Conservation (phyloP, 768 basidiomycete genomes). For the Boletus edulis region DNA sequence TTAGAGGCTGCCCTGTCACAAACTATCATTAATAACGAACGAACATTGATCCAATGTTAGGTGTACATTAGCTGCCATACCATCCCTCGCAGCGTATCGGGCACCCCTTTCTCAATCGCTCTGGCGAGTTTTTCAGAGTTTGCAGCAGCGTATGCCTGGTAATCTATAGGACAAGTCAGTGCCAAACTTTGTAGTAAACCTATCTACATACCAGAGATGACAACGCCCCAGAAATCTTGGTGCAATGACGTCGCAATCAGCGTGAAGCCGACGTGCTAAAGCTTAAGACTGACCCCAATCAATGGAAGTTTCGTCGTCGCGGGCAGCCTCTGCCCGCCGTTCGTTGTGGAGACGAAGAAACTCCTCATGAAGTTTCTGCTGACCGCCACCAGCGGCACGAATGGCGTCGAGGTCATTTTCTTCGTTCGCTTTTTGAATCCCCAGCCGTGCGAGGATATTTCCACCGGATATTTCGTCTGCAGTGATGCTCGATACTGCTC, state of each 20-base stretch:
- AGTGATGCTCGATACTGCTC: conserved; percentile 59
- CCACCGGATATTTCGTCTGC: conserved; percentile 39
- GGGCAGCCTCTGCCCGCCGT: conserved; percentile 40
- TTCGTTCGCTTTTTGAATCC: conserved; percentile 44
- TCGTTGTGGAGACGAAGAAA: conserved; percentile 66
- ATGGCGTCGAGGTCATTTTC: conserved; percentile 36
- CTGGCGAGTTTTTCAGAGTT: conserved; percentile 75
- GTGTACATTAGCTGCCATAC: conserved; percentile 93
- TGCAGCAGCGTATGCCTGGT: conserved; percentile 81
- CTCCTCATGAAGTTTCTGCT: conserved; percentile 72
- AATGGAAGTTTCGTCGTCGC: conserved; percentile 45
- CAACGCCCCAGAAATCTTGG: conserved; percentile 91
- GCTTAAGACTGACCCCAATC: conserved; percentile 66
- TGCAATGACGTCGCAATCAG: conserved; percentile 6
- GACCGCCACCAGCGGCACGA: conserved; percentile 58
- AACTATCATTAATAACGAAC: conserved; percentile 12
- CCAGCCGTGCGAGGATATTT: conserved; percentile 54
- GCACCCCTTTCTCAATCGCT: conserved; percentile 93
- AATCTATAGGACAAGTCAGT: conserved; percentile 52
- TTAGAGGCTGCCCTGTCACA: conserved; percentile 85
- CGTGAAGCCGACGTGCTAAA: background rate
- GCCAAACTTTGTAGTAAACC: background rate
- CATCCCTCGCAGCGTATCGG: conserved; percentile 85
- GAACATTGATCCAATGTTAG: conserved; percentile 3
- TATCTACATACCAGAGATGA: conserved; percentile 69